These are phyloP conservation scores for Adansonia rubrostipa DNA, from an alignment of 441 rosid genomes.

Conservation along the genomic window DNA sequence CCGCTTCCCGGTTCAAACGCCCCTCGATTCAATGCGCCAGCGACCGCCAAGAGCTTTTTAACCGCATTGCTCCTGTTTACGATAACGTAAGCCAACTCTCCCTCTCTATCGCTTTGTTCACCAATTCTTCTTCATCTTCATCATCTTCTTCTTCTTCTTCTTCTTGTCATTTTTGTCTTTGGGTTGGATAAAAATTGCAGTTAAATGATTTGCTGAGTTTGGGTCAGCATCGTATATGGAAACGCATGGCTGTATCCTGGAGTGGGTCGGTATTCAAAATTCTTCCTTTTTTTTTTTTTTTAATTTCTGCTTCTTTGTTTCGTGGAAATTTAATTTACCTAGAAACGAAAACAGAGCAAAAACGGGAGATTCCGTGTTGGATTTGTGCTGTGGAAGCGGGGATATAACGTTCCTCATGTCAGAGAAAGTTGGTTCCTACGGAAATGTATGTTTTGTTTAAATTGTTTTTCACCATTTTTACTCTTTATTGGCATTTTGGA, in stretches of 20 bases:
- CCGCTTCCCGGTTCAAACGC: constrained; percentile 12
- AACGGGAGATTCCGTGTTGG: constrained; percentile 67
- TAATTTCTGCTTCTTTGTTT: not conserved
- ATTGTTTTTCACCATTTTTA: not conserved
- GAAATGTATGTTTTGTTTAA: constrained; percentile 53
- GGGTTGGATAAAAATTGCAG: constrained; percentile 34
- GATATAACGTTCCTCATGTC: constrained; percentile 83
- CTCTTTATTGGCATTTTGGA: not conserved
- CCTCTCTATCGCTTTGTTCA: not conserved
- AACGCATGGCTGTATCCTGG: constrained; percentile 89
- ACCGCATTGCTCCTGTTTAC: constrained; percentile 82
- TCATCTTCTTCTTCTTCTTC: not conserved
- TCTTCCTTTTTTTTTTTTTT: not conserved
- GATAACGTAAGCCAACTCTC: constrained; percentile 48
- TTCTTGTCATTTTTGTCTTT: not conserved
- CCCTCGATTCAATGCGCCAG: constrained; percentile 38
- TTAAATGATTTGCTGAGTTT: constrained; percentile 81
- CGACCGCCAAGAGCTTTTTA: constrained; percentile 74
- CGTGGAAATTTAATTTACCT: constrained; percentile 8
- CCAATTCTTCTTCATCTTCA: not conserved
- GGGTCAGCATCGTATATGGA: constrained; percentile 93
- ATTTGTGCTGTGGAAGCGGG: constrained; percentile 92
- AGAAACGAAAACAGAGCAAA: constrained; percentile 49
- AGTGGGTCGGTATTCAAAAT: constrained; percentile 50
- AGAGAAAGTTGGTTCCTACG: constrained; percentile 66